phyloP scores from a whole-genome alignment of 2,329 filamentous ascomycete genomes.

The Colletotrichum gloeosporioides region DNA sequence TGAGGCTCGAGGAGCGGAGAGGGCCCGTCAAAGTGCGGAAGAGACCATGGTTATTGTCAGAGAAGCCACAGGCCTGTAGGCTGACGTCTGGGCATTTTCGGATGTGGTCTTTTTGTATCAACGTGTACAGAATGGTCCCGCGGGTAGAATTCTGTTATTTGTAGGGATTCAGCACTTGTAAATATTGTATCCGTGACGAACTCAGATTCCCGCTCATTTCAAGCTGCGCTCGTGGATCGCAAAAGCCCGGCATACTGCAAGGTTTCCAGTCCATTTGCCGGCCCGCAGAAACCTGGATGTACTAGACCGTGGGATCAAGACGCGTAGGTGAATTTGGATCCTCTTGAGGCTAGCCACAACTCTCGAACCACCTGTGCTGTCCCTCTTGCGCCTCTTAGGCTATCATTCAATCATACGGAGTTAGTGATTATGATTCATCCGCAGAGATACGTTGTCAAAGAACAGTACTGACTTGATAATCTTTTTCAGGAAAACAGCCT shows the following conservation, averaged over 20 bases:
- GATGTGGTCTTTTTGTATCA: neutral
- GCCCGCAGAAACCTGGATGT: neutral
- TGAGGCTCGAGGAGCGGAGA: slow-evolving; percentile 61
- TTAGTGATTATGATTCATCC: neutral
- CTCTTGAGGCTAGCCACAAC: slow-evolving; percentile 74
- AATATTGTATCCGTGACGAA: neutral
- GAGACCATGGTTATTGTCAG: slow-evolving; percentile 61
- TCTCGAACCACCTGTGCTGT: slow-evolving; percentile 74
- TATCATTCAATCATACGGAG: slow-evolving; percentile 31
- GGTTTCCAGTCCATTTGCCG: neutral
- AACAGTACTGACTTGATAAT: slow-evolving; percentile 60
- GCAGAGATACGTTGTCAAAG: neutral
- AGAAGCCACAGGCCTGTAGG: slow-evolving; percentile 54
- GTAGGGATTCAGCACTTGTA: neutral
- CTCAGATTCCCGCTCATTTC: neutral
- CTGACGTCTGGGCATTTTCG: neutral
- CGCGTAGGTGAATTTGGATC: slow-evolving; percentile 65
- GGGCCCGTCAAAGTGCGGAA: slow-evolving; percentile 66
- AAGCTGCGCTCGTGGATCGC: neutral
- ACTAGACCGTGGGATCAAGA: slow-evolving; percentile 42
- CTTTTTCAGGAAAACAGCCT: slow-evolving; percentile 69
- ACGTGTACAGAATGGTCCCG: neutral
- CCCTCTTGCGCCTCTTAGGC: slow-evolving; percentile 65
- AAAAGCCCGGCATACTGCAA: neutral
- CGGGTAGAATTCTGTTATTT: neutral